phyloP scores from a whole-genome alignment of 768 basidiomycete genomes.

The Clavulina sp. region DNA sequence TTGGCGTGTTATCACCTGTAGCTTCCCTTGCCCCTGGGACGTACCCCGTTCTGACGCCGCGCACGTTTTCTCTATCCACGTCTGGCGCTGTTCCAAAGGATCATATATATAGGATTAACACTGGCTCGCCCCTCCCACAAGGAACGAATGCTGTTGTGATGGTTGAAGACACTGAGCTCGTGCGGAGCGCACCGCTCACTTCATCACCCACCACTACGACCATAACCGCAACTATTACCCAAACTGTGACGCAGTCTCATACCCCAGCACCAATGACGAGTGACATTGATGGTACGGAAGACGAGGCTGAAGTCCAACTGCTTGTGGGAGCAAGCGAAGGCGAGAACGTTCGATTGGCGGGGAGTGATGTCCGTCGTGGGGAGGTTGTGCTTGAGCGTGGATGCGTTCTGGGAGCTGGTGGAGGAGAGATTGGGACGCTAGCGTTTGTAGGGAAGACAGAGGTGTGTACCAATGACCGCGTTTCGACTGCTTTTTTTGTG shows the following conservation, averaged over 20 bases:
- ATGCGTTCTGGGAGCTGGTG: conserved; percentile 40
- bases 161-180: conserved; percentile 79
- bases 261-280: conserved; percentile 32
- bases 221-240: not conserved
- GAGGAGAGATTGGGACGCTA: conserved; percentile 73
- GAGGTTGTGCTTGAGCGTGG: conserved; percentile 49
- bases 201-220: too few species aligned
- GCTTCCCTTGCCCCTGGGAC: conserved; percentile 45
- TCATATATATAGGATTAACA: conserved; percentile 59
- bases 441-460: conserved; percentile 58
- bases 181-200: too few species aligned
- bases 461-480: conserved; percentile 24
- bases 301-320: conserved; percentile 56
- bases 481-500: not conserved
- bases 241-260: not conserved
- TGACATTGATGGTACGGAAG: conserved; percentile 26
- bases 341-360: conserved; percentile 59
- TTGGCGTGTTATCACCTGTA: too few species aligned
- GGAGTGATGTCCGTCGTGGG: conserved; percentile 53
- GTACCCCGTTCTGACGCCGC: conserved; percentile 49
- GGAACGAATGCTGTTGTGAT: conserved; percentile 72
- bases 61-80: conserved; percentile 20
- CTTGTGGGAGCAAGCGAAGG: conserved; percentile 40
- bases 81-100: conserved; percentile 28
- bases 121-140: conserved; percentile 60